phyloP scores from a whole-genome alignment of 2,329 filamentous ascomycete genomes.

The Chalara sp. region DNA sequence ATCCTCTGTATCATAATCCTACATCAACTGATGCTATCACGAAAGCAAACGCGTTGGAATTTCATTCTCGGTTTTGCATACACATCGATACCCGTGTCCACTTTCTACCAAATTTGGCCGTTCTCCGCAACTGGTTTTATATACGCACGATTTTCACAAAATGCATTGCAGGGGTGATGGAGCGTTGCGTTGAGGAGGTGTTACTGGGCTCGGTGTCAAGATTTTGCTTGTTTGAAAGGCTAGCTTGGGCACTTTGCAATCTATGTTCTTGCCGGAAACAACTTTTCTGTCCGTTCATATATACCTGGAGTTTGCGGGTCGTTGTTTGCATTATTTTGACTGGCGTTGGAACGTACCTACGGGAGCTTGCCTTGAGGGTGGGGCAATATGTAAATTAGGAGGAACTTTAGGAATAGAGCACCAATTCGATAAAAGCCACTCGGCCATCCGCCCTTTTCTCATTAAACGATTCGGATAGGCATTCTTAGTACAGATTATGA shows the following conservation, averaged over 20 bases:
- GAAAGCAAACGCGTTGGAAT: constrained; percentile 15
- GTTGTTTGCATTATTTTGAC: constrained; percentile 19
- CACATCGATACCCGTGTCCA: constrained; percentile 28
- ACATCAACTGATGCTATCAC: constrained; percentile 16
- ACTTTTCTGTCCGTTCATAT: constrained; percentile 19
- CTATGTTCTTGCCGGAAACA: constrained; percentile 9
- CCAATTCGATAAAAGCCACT: not conserved
- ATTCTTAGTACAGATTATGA: no score
- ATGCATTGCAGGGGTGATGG: constrained; percentile 19
- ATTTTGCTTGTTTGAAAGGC: constrained; percentile 1
- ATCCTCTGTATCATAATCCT: constrained; percentile 25
- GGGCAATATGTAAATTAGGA: constrained; percentile 19
- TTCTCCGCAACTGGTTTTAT: constrained; percentile 18
- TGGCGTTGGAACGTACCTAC: constrained; percentile 14
- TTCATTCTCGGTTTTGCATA: constrained; percentile 27
- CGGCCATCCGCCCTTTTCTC: not conserved
- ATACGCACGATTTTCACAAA: constrained; percentile 17
- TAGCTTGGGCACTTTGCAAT: constrained; percentile 7
- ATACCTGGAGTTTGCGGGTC: constrained; percentile 20
- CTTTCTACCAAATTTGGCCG: constrained; percentile 18
- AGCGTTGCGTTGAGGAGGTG: constrained; percentile 16
- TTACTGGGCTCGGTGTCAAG: constrained; percentile 9
- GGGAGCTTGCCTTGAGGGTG: constrained; percentile 1
- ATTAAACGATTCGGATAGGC: no score
- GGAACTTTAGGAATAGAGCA: constrained; percentile 20